phyloP scores from a whole-genome alignment of 176 grass and related monocot genomes.

The Oryza glaberrima region DNA sequence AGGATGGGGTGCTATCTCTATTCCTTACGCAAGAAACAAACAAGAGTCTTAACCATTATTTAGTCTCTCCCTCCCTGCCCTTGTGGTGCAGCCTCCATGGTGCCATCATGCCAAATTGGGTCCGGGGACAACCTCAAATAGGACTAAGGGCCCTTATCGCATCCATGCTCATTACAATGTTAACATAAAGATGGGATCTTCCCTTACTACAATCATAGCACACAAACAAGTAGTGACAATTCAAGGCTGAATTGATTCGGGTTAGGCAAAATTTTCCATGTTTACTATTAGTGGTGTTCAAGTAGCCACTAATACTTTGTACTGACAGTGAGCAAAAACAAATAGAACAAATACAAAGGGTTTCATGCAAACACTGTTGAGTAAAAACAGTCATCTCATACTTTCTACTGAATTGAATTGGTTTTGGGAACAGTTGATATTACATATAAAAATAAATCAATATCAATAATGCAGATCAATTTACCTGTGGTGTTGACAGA shows the following conservation, averaged over 20 bases:
- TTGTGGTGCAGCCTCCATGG: background rate
- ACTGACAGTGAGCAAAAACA: background rate
- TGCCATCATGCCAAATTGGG: background rate
- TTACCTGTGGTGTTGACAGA: constrained; percentile 89
- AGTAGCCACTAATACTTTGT: too few species aligned
- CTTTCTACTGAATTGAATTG: background rate
- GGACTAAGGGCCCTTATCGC: background rate
- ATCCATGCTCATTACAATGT: background rate
- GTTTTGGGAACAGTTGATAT: background rate
- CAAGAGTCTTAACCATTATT: too few species aligned
- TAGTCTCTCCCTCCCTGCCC: background rate
- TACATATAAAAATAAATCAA: background rate
- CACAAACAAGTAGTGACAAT: background rate
- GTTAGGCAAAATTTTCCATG: background rate
- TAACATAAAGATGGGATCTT: background rate
- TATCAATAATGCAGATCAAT: background rate
- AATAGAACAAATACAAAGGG: background rate
- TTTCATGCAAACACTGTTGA: too few species aligned
- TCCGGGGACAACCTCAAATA: background rate
- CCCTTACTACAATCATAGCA: background rate
- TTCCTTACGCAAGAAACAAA: too few species aligned
- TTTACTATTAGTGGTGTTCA: background rate
- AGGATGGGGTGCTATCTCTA: background rate
- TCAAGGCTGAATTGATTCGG: background rate
- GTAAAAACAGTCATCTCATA: background rate